phyloP scores from a whole-genome alignment of 495 filamentous ascomycete species.

The Talaromyces nanjingensis region DNA sequence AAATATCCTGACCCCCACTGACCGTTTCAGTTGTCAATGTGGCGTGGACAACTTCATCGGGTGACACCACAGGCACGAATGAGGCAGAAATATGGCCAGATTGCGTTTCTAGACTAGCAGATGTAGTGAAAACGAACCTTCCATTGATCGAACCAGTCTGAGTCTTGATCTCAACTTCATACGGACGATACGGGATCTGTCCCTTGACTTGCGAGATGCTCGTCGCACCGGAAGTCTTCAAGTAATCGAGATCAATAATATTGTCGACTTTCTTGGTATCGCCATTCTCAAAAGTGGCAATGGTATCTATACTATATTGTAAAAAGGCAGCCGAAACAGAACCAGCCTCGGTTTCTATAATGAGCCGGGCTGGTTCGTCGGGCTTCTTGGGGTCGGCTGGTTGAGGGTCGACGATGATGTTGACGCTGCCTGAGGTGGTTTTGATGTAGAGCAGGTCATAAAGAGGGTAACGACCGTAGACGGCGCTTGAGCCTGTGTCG shows the following conservation, averaged over 20 bases:
- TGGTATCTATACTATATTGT: not conserved
- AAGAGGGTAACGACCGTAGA: slow-evolving; percentile 18
- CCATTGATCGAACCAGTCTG: slow-evolving; percentile 11
- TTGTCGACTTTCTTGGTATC: not conserved
- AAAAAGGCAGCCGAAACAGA: slow-evolving; percentile 10
- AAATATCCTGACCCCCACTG: slow-evolving; percentile 10
- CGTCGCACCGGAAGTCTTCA: not conserved
- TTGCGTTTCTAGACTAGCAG: slow-evolving; percentile 4
- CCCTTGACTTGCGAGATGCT: not conserved
- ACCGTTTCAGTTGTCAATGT: slow-evolving; percentile 3
- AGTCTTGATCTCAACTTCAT: slow-evolving; percentile 14
- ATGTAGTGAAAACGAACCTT: slow-evolving; percentile 11
- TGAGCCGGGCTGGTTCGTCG: slow-evolving; percentile 13
- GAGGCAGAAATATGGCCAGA: slow-evolving; percentile 9
- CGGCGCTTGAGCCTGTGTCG: slow-evolving; percentile 6
- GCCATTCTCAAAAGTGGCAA: not conserved
- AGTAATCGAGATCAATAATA: not conserved
- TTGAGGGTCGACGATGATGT: slow-evolving; percentile 14
- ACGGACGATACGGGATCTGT: slow-evolving; percentile 11
- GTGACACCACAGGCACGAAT: slow-evolving; percentile 10
- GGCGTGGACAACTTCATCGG: not conserved
- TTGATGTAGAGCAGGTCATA: slow-evolving; percentile 20
- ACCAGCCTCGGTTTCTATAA: slow-evolving; percentile 10
- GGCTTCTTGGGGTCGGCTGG: slow-evolving; percentile 13
- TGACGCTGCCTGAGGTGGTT: slow-evolving; percentile 15